Base-by-base conservation (phyloP, 257 asterid species). In the Nemophila menziesii region DNA sequence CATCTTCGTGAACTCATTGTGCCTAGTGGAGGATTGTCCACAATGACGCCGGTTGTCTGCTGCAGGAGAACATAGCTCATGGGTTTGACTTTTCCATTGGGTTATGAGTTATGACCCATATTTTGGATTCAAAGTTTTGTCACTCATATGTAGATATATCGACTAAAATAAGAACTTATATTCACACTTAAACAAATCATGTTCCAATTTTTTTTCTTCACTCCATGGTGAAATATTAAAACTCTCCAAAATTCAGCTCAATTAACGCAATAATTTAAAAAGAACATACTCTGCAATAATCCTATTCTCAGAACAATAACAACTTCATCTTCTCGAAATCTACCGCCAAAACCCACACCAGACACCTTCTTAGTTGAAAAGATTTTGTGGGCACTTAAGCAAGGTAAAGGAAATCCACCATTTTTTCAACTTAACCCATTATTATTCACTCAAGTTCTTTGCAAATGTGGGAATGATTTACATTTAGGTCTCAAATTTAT, bases 311-410 rank as follows among this genome's bases (percentile, higher is more conserved):
- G 21, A 39, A 36, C 53, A 5, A 0, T 41, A 8, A 44, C 51
- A 23, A 24, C 56, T 15, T 41, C 42, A 11, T 18, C 23, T 29
- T 36, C 53, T 19, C 40, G 22, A 36, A 48, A 20, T 48, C 46
- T 4, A 1, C 10, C 10, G n/a, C 5, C 40, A 19, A 26, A 47
- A 5, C 22, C 41, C 42, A 22, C 48, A 20, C 44, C 57, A 3
- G 20, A 71, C 23, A 49, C 76, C 0, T 82, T 82, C 61, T 20
- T 71, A 34, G 61, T 56, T 39, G 87, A 76, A 38, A 82, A 69
- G 58, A 64, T 82, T 38, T 41, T 64, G 61, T 68, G 83, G 83
- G 51, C 67, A 51, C 60, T 79, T 17, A 79, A 56, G 63, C 69
- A 64, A 73, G 87, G 80, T 63, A 73, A 48, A 16, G 17, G 48